These are phyloP conservation scores for Selaginella moellendorffii DNA, from an alignment of 75 land plant species.

Conservation along the genomic window DNA sequence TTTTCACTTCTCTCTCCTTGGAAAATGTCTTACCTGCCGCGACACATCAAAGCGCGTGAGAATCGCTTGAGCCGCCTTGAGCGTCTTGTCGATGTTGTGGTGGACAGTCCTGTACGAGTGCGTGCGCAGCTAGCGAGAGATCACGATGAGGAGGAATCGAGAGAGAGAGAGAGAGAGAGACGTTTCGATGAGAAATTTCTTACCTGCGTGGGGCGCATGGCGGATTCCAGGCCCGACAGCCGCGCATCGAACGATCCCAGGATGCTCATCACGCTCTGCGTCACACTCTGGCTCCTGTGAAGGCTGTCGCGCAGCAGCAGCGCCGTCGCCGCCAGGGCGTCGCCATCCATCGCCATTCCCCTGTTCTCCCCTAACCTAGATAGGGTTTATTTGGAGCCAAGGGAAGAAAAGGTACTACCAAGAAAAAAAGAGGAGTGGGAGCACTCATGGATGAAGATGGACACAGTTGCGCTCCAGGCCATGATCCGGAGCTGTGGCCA, in stretches of 20 bases:
- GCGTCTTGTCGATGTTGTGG: conserved; percentile 65
- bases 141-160: neutral
- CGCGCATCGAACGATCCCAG: conserved; percentile 91
- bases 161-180: no score
- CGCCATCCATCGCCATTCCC: conserved; percentile 21
- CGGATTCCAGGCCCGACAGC: conserved; percentile 77
- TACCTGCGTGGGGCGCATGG: conserved; percentile 94
- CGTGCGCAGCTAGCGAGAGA: conserved; percentile 35
- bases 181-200: no score
- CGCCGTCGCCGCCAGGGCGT: conserved; percentile 41
- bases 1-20: neutral
- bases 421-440: neutral
- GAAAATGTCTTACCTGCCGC: conserved; percentile 35
- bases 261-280: conserved; percentile 58
- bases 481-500: no score
- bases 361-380: neutral
- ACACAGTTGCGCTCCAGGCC: no score
- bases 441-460: neutral
- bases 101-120: conserved; percentile 63
- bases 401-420: neutral
- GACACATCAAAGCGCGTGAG: conserved; percentile 62
- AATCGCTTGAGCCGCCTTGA: conserved; percentile 58
- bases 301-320: conserved; percentile 49
- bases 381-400: neutral
- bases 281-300: conserved; percentile 47